Percentiles rank a stretch among this genome's conserved stretches.
These are phyloP conservation scores for Dactylellina cionopaga DNA, from an alignment of 2,329 filamentous ascomycete genomes.

Conservation along the genomic window DNA sequence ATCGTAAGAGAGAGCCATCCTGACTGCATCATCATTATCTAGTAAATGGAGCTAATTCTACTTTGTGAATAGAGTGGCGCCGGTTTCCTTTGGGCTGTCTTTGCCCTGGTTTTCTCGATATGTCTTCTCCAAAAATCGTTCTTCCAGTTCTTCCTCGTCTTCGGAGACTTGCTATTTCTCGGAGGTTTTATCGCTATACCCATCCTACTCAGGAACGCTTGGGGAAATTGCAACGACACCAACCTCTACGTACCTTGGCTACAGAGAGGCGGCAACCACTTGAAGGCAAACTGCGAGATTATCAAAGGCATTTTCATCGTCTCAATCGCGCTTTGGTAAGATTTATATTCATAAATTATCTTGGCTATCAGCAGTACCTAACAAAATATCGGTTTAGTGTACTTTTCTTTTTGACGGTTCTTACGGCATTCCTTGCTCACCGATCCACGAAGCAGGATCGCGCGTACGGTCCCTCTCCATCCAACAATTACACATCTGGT, in stretches of 20 bases:
- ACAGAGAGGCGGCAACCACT: constrained; percentile 25
- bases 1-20: too few species aligned
- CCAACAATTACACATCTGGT: constrained; percentile 50
- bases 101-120: constrained; percentile 50
- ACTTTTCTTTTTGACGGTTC: constrained; percentile 44
- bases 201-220: constrained; percentile 49
- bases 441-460: constrained; percentile 42
- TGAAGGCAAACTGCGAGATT: constrained; percentile 26
- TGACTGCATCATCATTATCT: neutral
- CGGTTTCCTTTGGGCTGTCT: constrained; percentile 35
- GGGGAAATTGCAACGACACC: constrained; percentile 21
- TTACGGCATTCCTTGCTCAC: constrained; percentile 47
- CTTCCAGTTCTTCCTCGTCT: constrained; percentile 50
- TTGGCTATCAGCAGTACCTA: neutral
- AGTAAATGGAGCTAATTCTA: constrained; percentile 16
- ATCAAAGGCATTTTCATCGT: constrained; percentile 47
- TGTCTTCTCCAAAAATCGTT: constrained; percentile 54
- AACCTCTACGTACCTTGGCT: constrained; percentile 20
- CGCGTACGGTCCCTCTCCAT: constrained; percentile 53
- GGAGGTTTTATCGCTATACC: constrained; percentile 53
- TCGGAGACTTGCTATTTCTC: constrained; percentile 47
- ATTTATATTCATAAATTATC: neutral
- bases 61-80: constrained; percentile 20
- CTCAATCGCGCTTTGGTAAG: constrained; percentile 28
- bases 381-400: constrained; percentile 29